phyloP scores from a whole-genome alignment of 305 asterid species.

The Fraxinus latifolia region DNA sequence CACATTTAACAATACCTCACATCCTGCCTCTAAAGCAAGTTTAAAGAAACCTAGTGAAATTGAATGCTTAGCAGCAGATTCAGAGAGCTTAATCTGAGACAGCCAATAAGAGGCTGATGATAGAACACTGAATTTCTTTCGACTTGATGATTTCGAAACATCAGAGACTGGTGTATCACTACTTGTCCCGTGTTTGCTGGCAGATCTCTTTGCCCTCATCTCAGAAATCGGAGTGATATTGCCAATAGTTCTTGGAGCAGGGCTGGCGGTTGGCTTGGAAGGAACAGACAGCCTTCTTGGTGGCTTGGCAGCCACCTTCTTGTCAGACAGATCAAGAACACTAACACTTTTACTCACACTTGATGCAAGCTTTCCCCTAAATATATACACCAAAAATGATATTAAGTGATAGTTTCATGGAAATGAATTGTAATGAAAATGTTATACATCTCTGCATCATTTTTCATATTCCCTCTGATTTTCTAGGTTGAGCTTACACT shows the following conservation, averaged over 20 bases:
- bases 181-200: slow-evolving; percentile 38
- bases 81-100: slow-evolving; percentile 77
- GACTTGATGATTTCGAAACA: slow-evolving; percentile 45
- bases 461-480: neutral
- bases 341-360: slow-evolving; percentile 70
- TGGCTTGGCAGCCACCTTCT: slow-evolving; percentile 71
- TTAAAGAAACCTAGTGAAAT: slow-evolving; percentile 87
- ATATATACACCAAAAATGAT: neutral
- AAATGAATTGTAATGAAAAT: neutral
- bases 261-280: slow-evolving; percentile 55
- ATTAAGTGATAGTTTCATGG: neutral
- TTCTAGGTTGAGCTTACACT: neutral
- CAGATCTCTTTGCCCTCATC: slow-evolving; percentile 53
- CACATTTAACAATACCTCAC: slow-evolving; percentile 54
- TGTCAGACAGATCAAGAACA: slow-evolving; percentile 69
- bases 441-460: neutral
- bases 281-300: slow-evolving; percentile 86
- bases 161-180: slow-evolving; percentile 56
- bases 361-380: slow-evolving; percentile 55
- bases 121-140: slow-evolving; percentile 56
- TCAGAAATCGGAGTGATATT: slow-evolving; percentile 73
- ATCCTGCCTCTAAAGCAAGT: slow-evolving; percentile 82
- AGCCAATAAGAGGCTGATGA: slow-evolving; percentile 85
- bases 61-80: slow-evolving; percentile 79
- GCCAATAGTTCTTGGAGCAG: slow-evolving; percentile 54